phyloP scores from a whole-genome alignment of 306 rosid genomes.

The Ammopiptanthus mongolicus region DNA sequence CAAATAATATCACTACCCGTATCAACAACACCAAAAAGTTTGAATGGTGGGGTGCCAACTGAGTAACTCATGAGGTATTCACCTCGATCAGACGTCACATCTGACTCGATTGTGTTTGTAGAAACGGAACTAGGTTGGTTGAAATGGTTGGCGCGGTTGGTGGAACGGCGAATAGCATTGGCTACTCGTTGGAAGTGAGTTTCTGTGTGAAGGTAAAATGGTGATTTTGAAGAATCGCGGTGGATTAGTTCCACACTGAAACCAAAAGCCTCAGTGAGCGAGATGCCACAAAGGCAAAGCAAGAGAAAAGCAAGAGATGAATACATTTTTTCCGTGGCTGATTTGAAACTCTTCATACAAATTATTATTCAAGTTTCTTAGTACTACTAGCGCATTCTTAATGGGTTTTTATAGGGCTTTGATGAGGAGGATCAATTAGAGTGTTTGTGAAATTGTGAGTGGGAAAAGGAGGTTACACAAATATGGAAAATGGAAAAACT shows the following conservation, averaged over 20 bases:
- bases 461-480: too few relatives aligned
- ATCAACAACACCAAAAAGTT: constrained; percentile 33
- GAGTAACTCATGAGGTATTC: constrained; percentile 39
- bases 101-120: neutral
- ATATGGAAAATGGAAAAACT: too few relatives aligned
- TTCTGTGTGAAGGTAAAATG: constrained; percentile 26
- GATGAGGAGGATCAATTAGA: too few relatives aligned
- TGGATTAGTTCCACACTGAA: constrained; percentile 43
- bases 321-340: too few relatives aligned
- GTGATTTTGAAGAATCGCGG: constrained; percentile 50
- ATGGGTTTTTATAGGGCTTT: too few relatives aligned
- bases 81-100: neutral
- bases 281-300: too few relatives aligned
- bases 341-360: too few relatives aligned
- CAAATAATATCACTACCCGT: constrained; percentile 54
- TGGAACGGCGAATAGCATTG: constrained; percentile 32
- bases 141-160: neutral
- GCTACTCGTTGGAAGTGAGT: constrained; percentile 20
- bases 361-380: too few relatives aligned
- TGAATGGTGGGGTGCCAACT: constrained; percentile 41
- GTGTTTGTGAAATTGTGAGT: too few relatives aligned
- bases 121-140: neutral
- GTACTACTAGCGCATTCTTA: too few relatives aligned
- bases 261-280: neutral
- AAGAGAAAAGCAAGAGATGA: too few relatives aligned